A percentile compares a stretch with the other conserved stretches of the same genome.
Conservation (phyloP, 371 early-diverging fungal genomes). For the Mucor piriformis region DNA sequence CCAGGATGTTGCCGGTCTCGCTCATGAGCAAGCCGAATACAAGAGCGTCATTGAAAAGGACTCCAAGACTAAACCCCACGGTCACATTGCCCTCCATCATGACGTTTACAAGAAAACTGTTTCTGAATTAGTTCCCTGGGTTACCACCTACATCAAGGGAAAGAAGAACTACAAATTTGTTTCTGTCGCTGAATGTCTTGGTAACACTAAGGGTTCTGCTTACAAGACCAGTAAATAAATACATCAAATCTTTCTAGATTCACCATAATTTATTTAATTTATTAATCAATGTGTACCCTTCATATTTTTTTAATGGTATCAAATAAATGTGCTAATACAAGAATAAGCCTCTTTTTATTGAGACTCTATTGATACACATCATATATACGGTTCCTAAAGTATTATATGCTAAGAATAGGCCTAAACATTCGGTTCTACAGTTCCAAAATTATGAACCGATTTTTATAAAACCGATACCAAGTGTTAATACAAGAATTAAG, state of each 20-base stretch:
- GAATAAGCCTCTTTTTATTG: too few species aligned
- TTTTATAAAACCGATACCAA: too few species aligned
- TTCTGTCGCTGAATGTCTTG: slow-evolving; percentile 50
- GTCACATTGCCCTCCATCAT: slow-evolving; percentile 36
- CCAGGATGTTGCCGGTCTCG: slow-evolving; percentile 7
- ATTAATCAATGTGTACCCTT: too few species aligned
- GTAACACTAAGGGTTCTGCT: slow-evolving; percentile 28
- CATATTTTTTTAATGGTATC: too few species aligned
- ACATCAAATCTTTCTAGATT: not conserved
- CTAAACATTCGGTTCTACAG: too few species aligned
- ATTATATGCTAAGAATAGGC: too few species aligned
- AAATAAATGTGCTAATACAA: too few species aligned
- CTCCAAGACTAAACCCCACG: slow-evolving; percentile 23
- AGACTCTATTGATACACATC: too few species aligned
- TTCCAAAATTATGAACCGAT: too few species aligned
- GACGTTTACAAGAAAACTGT: slow-evolving; percentile 54
- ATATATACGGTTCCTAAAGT: too few species aligned
- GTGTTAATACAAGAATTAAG: too few species aligned
- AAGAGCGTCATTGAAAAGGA: slow-evolving; percentile 28
- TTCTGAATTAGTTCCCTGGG: slow-evolving; percentile 39
- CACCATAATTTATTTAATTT: too few species aligned
- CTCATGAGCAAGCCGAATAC: slow-evolving; percentile 18
- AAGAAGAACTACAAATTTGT: slow-evolving; percentile 49
- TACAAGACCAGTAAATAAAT: slow-evolving; percentile 21
- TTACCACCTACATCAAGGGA: slow-evolving; percentile 42